These are phyloP conservation scores for Corinectria fuckeliana DNA, from an alignment of 2,329 filamentous ascomycete genomes.

Conservation along the genomic window DNA sequence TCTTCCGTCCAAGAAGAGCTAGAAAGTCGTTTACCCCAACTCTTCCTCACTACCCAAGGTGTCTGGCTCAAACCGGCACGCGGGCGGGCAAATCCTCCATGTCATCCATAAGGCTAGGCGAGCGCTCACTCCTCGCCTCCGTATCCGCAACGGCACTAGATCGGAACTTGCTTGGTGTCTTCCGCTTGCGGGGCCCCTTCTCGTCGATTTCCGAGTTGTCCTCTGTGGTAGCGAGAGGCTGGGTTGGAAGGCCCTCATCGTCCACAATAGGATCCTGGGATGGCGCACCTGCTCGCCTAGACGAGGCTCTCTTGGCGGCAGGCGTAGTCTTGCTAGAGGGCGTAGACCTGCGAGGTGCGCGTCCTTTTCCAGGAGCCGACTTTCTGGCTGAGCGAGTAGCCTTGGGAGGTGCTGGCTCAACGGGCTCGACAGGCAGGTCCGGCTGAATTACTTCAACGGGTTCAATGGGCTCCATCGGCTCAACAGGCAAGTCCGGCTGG, in stretches of 20 bases:
- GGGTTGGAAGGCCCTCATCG: slow-evolving; percentile 19
- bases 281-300: slow-evolving; percentile 31
- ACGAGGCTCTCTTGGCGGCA: slow-evolving; percentile 25
- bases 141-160: slow-evolving; percentile 22
- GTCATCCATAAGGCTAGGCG: slow-evolving; percentile 50
- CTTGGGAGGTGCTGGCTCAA: slow-evolving; percentile 35
- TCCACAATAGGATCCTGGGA: slow-evolving; percentile 44
- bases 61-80: slow-evolving; percentile 17
- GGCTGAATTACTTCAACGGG: too few relatives aligned
- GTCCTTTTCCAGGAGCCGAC: slow-evolving; percentile 35
- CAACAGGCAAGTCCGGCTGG: slow-evolving; percentile 34
- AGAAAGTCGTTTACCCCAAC: neutral
- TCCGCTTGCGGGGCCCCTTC: slow-evolving; percentile 34
- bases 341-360: slow-evolving; percentile 31
- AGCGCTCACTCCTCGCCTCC: slow-evolving; percentile 28
- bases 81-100: slow-evolving; percentile 53
- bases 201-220: slow-evolving; percentile 39
- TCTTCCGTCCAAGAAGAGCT: neutral
- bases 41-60: neutral
- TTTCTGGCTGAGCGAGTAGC: slow-evolving; percentile 37
- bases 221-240: slow-evolving; percentile 18
- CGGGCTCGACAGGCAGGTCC: slow-evolving; percentile 15
- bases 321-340: slow-evolving; percentile 10
- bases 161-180: slow-evolving; percentile 40
- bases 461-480: slow-evolving; percentile 39